Base-by-base conservation (phyloP, 2,329 filamentous ascomycete species). In the Claviceps maximensis region DNA sequence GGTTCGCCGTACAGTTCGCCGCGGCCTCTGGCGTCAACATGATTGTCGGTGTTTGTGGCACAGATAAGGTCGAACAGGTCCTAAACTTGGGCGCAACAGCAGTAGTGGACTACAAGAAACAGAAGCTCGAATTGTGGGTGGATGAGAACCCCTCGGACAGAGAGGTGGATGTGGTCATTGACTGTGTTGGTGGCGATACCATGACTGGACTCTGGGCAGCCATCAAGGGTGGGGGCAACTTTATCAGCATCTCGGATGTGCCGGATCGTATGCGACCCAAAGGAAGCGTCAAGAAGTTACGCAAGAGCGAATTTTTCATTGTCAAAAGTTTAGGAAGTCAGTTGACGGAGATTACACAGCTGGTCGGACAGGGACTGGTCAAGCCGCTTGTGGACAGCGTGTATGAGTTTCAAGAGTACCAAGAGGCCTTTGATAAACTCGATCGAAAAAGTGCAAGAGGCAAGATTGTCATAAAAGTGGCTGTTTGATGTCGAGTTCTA, bases 1-100 rank as follows among this genome's bases (percentile, higher is more conserved):
- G 63, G 33, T 72, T 67, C 64, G 63, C 67, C 1, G 64, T 72
- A 17, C 68, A 71, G 59, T 61, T 72, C 21, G 69, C 69, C 0
- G 59, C 61, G 9, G 54, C 56, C 3, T 64, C 63, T 58, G 69
- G 69, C 2, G 67, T 65, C 1, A 61, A 63, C 2, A 59, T 57
- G n/a, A 60, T 73, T 17, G 61, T 69, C n/a, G 69, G 64, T 1
- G 61, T 69, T 1, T 64, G 62, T 36, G 59, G 64, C 0, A 54
- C 56, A 1, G 54, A 60, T 19, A 69, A 68, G 53, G 63, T 55
- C 1, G 62, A 63, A 2, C 57, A 61, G 2, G 64, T 67, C 23
- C 57, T 56, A 21, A 47, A 52, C 23, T 58, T 70, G 9, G 69
- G 70, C 1, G 69, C 69, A 2, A 67, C 63, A 0, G 66, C 70